Base-by-base conservation (phyloP, 768 basidiomycete genomes). In the Psilocybe tampanensis region DNA sequence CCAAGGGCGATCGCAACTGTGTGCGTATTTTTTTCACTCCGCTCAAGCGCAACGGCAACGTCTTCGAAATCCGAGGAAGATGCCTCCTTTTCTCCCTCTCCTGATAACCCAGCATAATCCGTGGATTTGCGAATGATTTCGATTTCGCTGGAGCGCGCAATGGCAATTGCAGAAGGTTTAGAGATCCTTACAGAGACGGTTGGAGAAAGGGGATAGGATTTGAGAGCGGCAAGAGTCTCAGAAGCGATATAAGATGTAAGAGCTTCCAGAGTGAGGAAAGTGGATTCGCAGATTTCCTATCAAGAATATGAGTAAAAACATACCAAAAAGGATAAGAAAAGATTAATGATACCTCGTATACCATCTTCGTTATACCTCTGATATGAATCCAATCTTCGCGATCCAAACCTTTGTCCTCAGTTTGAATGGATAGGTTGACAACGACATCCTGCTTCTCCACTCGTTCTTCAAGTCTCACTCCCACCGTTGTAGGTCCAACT, bases 1-100 rank as follows among this genome's bases (percentile, higher is more conserved):
- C 96, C 96, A 1, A 98, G 70, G 0, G 92, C 93, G 33, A 98
- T 80, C 8, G 86, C 86, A 2, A 79, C 89, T 1, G 61, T 74
- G 54, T 66, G 64, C 8, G 32, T 26, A 23, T 45, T 19, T 47
- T 41, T 32, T 32, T 43, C 17, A 18, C 24, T 23, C 24, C 18
- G 23, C 34, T 51, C 49, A 17, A 32, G 4, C 2, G 39, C 2
- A 18, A 47, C 43, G 4, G 39, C 60, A 53, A 49, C 8, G 11
- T 39, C 17, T 29, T 51, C 54, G 48, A 49, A 24, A 8, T 60
- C 19, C 22, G 23, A 11, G 33, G 23, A 23, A 17, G 54, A 32
- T 17, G 24, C 18, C 21, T 19, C 21, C 8, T 17, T 44, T 8
- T 34, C 34, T 39, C 24, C 53, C 3, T 23, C 44, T 29, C 15